phyloP scores from a whole-genome alignment of 805 yeast species.

The Deakozyma indianensis region DNA sequence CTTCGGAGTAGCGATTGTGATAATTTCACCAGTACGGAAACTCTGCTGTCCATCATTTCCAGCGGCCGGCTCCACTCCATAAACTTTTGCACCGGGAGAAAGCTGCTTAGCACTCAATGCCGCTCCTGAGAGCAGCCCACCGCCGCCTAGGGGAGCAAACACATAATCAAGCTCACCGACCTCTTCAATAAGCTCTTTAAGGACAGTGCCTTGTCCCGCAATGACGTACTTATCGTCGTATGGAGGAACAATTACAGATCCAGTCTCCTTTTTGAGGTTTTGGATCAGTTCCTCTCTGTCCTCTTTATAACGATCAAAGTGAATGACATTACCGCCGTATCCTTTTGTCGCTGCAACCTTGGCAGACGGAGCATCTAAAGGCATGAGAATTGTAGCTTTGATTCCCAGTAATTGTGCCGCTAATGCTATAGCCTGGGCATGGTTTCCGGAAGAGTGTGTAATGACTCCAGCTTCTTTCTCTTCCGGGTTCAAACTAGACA shows the following conservation, averaged over 20 bases:
- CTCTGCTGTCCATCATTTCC: conserved; percentile 14
- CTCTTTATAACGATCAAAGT: conserved; percentile 26
- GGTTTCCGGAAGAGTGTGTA: conserved; percentile 40
- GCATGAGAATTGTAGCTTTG: conserved; percentile 38
- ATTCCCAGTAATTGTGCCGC: conserved; percentile 31
- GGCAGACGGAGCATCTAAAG: conserved; percentile 36
- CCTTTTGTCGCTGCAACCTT: conserved; percentile 32
- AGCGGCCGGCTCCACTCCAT: conserved; percentile 13
- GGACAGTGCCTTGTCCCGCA: conserved; percentile 36
- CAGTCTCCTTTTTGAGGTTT: conserved; percentile 23
- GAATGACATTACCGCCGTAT: conserved; percentile 35
- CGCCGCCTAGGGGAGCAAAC: conserved; percentile 41
- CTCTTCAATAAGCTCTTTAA: conserved; percentile 14
- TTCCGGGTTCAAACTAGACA: conserved; percentile 27
- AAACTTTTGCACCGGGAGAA: conserved; percentile 10
- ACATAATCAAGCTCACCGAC: conserved; percentile 28
- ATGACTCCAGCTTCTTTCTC: conserved; percentile 31
- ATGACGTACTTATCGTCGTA: conserved; percentile 35
- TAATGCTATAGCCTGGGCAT: conserved; percentile 38
- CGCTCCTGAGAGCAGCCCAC: conserved; percentile 35
- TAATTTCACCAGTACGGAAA: conserved; percentile 9
- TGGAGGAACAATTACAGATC: conserved; percentile 32
- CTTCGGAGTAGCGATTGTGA: conserved; percentile 8
- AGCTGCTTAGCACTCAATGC: conserved; percentile 10
- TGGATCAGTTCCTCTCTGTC: conserved; percentile 33